Evolutionary conservation across 805 yeast species (phyloP), one percentile per base, ranked within the genome.

Genomic region (Lachancea sp.): DNA sequence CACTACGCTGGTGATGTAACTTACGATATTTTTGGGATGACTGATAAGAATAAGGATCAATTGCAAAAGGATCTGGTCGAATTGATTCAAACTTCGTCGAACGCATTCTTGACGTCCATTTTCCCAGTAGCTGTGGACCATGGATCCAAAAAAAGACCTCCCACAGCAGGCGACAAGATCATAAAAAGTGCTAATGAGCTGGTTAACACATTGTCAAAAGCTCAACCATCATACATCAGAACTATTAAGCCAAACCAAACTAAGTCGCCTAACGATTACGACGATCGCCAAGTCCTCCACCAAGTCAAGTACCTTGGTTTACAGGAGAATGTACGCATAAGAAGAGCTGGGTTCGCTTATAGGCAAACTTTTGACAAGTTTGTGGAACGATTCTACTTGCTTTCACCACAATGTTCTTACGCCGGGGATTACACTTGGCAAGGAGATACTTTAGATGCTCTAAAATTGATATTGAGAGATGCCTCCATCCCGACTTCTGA

Each of bases 1-100:
- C 99, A 92, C 65, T 92, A 92, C 67, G 99, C 99, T 17, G 98
- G 98, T 58, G 98, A 92, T 67, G 99, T 92, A 35, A 83, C 88
- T 9, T 92, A 92, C 58, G 96, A 89, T 47, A 80, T 89, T 39
- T 68, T 71, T 22, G 83, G 84, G 5, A 88, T 92, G 85, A 92
- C 98, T 2, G 97, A 92, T 63, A 92, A 92, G 64, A 92, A 92
- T 63, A 92, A 92, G 64, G 99, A 92, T 61, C 90, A 85, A 54
- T 71, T 92, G 74, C 78, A 86, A 63, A 83, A 85, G 58, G 97
- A 89, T 65, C 68, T 92, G 54, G 71, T 88, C 44, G 92, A 89
- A 50, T 65, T 92, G 56, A 68, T 92, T 36, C 70, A 78, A 2
- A 76, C 89, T 2, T 80, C 96, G 0, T 63, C 70, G 36, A 86